Percentiles rank a stretch among this genome's conserved stretches.
Conservation (phyloP, 2,329 filamentous ascomycete genomes). For the Fusarium sp. region DNA sequence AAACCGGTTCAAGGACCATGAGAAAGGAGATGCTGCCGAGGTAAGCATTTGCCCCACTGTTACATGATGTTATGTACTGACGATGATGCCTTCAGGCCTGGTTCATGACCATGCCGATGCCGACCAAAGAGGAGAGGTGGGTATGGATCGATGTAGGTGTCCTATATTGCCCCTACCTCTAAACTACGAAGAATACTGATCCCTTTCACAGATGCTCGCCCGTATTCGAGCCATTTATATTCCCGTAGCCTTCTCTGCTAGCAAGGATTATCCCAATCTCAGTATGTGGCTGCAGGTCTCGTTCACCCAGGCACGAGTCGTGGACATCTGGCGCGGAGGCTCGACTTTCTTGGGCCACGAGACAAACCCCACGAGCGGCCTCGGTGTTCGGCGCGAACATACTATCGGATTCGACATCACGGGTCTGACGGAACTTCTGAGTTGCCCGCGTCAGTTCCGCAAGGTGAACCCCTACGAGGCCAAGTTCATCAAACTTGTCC, state of each 20-base stretch:
- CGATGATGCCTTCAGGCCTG: background rate
- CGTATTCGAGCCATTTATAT: background rate
- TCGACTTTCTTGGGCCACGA: background rate
- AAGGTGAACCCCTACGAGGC: background rate
- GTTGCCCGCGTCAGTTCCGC: background rate
- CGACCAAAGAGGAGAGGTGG: background rate
- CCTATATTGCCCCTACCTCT: no score
- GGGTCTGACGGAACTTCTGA: background rate
- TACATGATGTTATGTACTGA: no score
- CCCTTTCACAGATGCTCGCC: background rate
- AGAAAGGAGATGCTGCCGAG: background rate
- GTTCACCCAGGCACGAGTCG: background rate
- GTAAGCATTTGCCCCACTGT: background rate
- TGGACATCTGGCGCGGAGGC: background rate
- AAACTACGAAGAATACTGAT: no score
- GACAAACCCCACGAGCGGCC: accelerated
- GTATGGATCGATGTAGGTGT: background rate
- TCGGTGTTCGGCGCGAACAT: accelerated
- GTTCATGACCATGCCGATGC: background rate
- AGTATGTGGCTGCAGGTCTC: background rate
- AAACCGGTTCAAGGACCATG: background rate
- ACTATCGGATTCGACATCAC: background rate
- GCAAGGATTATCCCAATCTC: background rate
- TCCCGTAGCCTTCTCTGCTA: background rate
- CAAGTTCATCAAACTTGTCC: background rate